A percentile compares a stretch with the other conserved stretches of the same genome.
These are phyloP conservation scores for Vishniacozyma victoriae DNA, from an alignment of 768 basidiomycete species.

Conservation along the genomic window DNA sequence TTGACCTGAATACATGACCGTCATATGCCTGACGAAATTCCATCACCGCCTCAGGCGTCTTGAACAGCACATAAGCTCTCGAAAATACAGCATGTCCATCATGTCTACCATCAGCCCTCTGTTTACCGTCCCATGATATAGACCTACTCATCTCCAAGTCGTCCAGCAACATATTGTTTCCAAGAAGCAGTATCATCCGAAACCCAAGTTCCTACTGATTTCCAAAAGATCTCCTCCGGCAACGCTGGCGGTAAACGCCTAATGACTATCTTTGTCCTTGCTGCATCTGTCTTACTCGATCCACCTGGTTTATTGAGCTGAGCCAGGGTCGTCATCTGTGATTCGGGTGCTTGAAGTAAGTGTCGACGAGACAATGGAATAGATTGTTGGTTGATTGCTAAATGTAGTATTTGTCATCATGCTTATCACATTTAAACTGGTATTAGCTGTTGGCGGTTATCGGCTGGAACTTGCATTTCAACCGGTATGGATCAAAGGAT, in stretches of 20 bases:
- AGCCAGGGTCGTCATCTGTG: background rate
- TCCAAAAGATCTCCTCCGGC: conserved; percentile 90
- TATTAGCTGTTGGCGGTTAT: no score
- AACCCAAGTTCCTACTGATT: conserved; percentile 78
- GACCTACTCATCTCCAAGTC: conserved; percentile 31
- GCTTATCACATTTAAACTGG: no score
- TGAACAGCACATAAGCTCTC: conserved; percentile 88
- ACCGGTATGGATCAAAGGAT: no score
- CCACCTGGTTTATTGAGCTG: background rate
- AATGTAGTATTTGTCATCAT: no score
- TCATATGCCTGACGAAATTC: conserved; percentile 78
- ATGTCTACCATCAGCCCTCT: conserved; percentile 50
- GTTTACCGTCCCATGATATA: background rate
- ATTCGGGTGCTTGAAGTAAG: no score
- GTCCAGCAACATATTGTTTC: conserved; percentile 39
- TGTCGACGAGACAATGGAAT: no score
- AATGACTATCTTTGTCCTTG: conserved; percentile 65
- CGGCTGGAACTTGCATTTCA: no score
- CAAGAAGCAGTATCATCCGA: conserved; percentile 54
- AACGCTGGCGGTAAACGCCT: conserved; percentile 84
- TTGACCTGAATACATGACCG: conserved; percentile 86
- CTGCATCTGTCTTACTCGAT: conserved; percentile 7
- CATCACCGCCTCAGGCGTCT: conserved; percentile 63
- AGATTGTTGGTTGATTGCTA: no score
- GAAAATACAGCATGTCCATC: conserved; percentile 81